phyloP scores from a whole-genome alignment of 2,329 filamentous ascomycete species.

The Cladosporium velox region DNA sequence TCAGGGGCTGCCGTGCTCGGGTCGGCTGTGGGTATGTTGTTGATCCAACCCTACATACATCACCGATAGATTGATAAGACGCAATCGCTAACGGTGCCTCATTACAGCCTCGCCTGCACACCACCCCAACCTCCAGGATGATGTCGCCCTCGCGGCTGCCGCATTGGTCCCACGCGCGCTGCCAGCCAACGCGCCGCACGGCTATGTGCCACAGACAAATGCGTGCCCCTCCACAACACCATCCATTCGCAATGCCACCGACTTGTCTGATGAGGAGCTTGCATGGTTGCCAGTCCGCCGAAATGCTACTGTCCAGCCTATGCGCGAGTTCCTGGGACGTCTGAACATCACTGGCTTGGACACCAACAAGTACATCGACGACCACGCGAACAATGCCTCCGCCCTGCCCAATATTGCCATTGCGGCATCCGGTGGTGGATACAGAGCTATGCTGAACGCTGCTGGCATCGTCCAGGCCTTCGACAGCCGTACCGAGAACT shows the following conservation, averaged over 20 bases:
- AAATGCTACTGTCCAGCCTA: slow-evolving; percentile 71
- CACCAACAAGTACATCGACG: slow-evolving; percentile 69
- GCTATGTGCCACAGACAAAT: slow-evolving; percentile 70
- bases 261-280: slow-evolving; percentile 68
- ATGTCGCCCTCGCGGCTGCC: slow-evolving; percentile 6
- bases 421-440: slow-evolving; percentile 81
- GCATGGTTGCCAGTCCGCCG: slow-evolving; percentile 73
- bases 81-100: not conserved
- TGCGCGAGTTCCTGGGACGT: slow-evolving; percentile 71
- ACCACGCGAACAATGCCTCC: slow-evolving; percentile 56
- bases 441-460: slow-evolving; percentile 81
- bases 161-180: slow-evolving; percentile 30
- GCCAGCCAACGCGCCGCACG: slow-evolving; percentile 60
- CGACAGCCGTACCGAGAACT: slow-evolving; percentile 68
- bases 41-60: not conserved
- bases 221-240: slow-evolving; percentile 71
- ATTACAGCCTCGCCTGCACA: slow-evolving; percentile 15
- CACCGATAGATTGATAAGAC: not conserved
- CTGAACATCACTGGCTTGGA: slow-evolving; percentile 78
- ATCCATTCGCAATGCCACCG: slow-evolving; percentile 62
- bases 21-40: slow-evolving; percentile 7
- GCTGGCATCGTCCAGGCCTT: slow-evolving; percentile 79
- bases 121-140: slow-evolving; percentile 14
- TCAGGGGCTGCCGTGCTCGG: slow-evolving; percentile 18
- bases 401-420: slow-evolving; percentile 70